These are phyloP conservation scores for Bromus sterilis DNA, from an alignment of 176 grass and related monocot species.

Conservation along the genomic window DNA sequence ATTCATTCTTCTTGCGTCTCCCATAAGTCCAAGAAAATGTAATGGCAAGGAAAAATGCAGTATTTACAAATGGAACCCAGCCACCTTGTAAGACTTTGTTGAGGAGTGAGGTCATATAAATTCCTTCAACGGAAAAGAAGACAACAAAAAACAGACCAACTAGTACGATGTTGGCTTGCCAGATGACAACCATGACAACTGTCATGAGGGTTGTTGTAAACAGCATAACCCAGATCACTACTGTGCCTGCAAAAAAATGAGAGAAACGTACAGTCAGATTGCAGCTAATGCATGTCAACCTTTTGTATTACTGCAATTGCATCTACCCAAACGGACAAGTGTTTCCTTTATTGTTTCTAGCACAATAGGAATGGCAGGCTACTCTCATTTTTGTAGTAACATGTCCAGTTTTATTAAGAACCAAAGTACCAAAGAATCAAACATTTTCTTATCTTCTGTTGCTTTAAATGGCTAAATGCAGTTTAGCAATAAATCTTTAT, in stretches of 20 bases:
- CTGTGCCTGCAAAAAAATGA: slow-evolving; percentile 45
- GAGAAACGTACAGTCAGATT: background rate
- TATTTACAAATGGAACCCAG: slow-evolving; percentile 81
- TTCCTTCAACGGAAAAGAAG: slow-evolving; percentile 43
- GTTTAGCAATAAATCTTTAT: background rate
- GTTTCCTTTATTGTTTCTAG: background rate
- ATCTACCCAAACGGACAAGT: background rate
- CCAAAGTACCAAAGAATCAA: background rate
- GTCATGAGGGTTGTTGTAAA: slow-evolving; percentile 63
- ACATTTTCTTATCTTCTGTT: background rate
- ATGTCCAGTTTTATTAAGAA: background rate
- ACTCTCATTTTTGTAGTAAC: background rate
- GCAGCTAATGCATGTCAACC: background rate
- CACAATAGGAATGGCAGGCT: background rate
- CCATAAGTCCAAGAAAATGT: slow-evolving; percentile 85
- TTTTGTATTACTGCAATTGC: background rate
- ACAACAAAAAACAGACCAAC: slow-evolving; percentile 31
- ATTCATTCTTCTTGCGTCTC: slow-evolving; percentile 59
- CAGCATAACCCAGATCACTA: slow-evolving; percentile 92
- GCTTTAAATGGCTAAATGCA: background rate
- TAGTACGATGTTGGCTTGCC: slow-evolving; percentile 29
- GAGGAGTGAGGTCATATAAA: slow-evolving; percentile 65
- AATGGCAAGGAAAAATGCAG: slow-evolving; percentile 57
- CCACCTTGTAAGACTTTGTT: slow-evolving; percentile 67
- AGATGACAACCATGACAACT: slow-evolving; percentile 70